Evolutionary conservation across 805 yeast genomes (phyloP), one percentile per base, ranked within the genome.

Genomic region (Cyberlindnera bimundalis): DNA sequence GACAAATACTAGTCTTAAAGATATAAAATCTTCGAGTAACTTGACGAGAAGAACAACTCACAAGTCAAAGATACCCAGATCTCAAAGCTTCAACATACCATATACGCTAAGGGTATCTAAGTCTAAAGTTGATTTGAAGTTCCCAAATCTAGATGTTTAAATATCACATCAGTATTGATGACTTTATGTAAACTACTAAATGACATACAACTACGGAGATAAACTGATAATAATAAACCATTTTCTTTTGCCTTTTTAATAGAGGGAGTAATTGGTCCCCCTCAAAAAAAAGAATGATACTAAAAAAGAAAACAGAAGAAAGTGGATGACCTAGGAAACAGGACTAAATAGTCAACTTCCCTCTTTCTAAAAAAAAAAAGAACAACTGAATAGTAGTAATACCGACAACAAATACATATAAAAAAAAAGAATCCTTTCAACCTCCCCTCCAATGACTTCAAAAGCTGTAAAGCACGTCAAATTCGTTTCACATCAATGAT

Each of bases 51-150:
- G 24, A 6, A 21, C 24, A 21, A 7, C 9, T 6, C 24, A 10
- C 12, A 25, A 18, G 31, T 43, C 52, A 7, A 33, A 35, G 25
- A 42, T 45, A 8, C 42, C 53, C 10, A 37, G 42, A 28, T 38
- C 47, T 3, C 37, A 42, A 33, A 14, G 26, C 12, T 39, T 40
- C 37, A 41, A 35, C 35, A 15, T 31, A 24, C 33, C 33, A 19
- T 6, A 25, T 9, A 31, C 33, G 4, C 24, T 18, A 4, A 44
- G 21, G 16, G 17, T 13, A 14, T 40, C 44, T 16, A 37, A 37
- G 32, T 42, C 48, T 5, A 40, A 43, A 11, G 45, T 43, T 29
- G 48, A 51, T 15, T 33, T 51, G 29, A 40, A 33, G 29, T 48
- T 48, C 19, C 49, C 53, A 13, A 48, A 39, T 30, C 40, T 38